A percentile compares a stretch with the other conserved stretches of the same genome.
Conservation (phyloP, 495 filamentous ascomycete species). For the Penicillium argentinense region DNA sequence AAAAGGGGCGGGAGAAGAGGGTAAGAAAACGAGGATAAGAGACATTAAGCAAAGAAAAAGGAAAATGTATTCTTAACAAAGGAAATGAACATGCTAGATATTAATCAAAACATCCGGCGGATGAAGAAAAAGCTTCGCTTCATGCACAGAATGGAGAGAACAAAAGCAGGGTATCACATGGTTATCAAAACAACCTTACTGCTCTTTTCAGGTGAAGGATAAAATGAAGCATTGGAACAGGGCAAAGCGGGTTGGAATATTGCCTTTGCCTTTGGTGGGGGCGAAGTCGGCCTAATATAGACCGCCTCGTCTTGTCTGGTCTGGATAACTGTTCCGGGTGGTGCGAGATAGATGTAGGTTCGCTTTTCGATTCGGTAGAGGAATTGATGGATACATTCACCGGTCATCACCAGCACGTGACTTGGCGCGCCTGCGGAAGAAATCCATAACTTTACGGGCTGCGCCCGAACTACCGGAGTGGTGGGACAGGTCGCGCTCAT, state of each 20-base stretch:
- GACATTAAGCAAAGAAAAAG: constrained; percentile 34
- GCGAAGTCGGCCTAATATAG: too few species aligned
- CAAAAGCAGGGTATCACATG: constrained; percentile 49
- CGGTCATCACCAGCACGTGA: constrained; percentile 64
- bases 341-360: constrained; percentile 8
- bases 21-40: constrained; percentile 14
- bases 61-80: constrained; percentile 40
- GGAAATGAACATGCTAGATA: constrained; percentile 39
- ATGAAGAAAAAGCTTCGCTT: constrained; percentile 32
- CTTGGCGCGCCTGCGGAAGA: constrained; percentile 85
- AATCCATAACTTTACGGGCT: constrained; percentile 94
- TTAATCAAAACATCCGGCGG: constrained; percentile 28
- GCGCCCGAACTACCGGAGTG: constrained; percentile 82
- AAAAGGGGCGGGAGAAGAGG: too few species aligned
- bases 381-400: constrained; percentile 17
- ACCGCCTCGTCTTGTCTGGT: too few species aligned
- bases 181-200: constrained; percentile 46
- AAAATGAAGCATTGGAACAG: constrained; percentile 23
- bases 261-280: constrained; percentile 25
- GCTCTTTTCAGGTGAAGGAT: constrained; percentile 23
- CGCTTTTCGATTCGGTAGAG: not conserved
- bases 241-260: constrained; percentile 16
- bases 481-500: constrained; percentile 60
- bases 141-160: constrained; percentile 38
- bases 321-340: constrained; percentile 10